Percentiles rank a stretch among this genome's conserved stretches.
Conservation (phyloP, 192 early-diverging fungal species). For the Mortierella alpina region DNA sequence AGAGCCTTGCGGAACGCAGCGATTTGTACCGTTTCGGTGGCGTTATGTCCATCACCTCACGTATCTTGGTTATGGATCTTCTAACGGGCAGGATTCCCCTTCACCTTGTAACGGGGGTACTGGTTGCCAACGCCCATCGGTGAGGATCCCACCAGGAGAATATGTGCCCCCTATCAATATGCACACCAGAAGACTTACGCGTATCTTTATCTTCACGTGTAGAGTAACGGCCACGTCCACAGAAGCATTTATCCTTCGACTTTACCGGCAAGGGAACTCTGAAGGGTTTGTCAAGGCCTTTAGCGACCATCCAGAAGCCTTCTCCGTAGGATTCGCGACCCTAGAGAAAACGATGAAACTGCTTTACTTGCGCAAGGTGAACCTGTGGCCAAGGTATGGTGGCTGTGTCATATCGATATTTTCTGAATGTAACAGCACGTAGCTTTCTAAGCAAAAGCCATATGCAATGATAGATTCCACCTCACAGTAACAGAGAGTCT, state of each 20-base stretch:
- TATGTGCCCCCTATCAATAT: background rate
- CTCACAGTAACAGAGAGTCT: constrained; percentile 67
- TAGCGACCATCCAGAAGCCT: constrained; percentile 85
- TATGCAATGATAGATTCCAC: constrained; percentile 68
- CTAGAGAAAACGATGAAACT: constrained; percentile 87
- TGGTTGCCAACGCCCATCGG: constrained; percentile 90
- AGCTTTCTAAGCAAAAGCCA: too few species aligned
- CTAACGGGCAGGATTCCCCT: constrained; percentile 81
- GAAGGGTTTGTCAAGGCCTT: constrained; percentile 94
- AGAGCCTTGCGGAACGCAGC: constrained; percentile 43
- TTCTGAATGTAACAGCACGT: background rate
- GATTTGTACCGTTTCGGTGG: constrained; percentile 86
- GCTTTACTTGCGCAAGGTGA: constrained; percentile 83
- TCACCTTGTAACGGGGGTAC: constrained; percentile 81
- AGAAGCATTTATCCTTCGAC: constrained; percentile 90
- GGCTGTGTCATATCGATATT: background rate
- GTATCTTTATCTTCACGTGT: background rate
- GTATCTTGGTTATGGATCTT: constrained; percentile 92
- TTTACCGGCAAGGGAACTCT: constrained; percentile 83
- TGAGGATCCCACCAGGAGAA: constrained; percentile 11
- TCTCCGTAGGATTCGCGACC: constrained; percentile 86
- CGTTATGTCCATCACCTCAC: constrained; percentile 85
- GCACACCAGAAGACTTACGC: background rate
- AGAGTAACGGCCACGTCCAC: constrained; percentile 82
- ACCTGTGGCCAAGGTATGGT: constrained; percentile 90